Evolutionary conservation across 1,284 basidiomycete species (phyloP), one percentile per base, ranked within the genome.

Genomic region (Bondarzewia mesenterica): DNA sequence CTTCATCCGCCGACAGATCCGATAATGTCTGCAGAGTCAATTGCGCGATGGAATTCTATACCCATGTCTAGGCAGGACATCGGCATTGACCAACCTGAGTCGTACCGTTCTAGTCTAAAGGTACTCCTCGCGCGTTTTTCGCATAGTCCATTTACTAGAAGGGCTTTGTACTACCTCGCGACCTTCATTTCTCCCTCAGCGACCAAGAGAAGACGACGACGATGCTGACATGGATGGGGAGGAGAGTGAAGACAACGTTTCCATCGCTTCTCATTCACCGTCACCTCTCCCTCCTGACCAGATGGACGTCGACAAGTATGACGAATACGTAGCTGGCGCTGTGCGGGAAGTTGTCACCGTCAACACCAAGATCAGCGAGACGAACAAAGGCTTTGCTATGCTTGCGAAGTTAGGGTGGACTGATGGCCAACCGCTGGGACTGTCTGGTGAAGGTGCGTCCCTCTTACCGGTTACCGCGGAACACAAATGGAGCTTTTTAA

Each of bases 331-430:
- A 42, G 67, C 64, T 15, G 70, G 71, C 14, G 58, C 65, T 12
- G 67, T 69, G 29, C 72, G 66, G 37, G 87, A 90, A 58, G 72
- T 80, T 53, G 74, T 89, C 54, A 89, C 88, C 3, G 78, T 89
- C 48, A 82, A 89, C 47, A 89, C 86, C 27, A 86, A 74, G 62
- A 81, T 91, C 58, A 82, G 82, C 60, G 72, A 74, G 38, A 74
- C 75, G 27, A 91, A 91, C 65, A 84, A 81, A 58, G 88, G 88
- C 15, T 89, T 89, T 60, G 71, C 78, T 14, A 76, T 91, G 72
- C 75, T 91, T 2, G 74, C 82, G 21, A 89, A 84, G 63, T 74
- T 90, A 50, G 88, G 88, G 6, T 90, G 88, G 88, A 67, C 73
- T 0, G 84, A 88, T 59, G 88, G 88, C 3, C 77, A 84, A 54